Evolutionary conservation across 345 rosid genomes (phyloP).

Genomic region (Eucalyptus dawsonii): DNA sequence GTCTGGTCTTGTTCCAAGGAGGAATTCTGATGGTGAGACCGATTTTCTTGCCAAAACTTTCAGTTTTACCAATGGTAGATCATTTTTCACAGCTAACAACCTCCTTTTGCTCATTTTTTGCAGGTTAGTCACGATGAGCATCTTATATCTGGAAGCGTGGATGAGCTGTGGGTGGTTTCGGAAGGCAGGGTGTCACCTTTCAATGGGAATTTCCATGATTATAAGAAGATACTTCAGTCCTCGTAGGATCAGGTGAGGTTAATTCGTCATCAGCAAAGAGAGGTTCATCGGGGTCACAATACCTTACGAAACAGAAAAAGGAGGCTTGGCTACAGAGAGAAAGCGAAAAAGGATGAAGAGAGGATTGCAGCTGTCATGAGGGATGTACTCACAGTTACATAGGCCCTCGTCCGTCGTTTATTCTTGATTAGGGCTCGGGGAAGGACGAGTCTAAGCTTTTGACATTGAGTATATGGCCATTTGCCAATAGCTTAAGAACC

Average conservation of each 20-base stretch:
- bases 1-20: neutral
- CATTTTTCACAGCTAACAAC: neutral
- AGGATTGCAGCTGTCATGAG: neutral
- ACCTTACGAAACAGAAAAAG: neutral
- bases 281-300: neutral
- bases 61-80: neutral
- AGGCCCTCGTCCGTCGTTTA: neutral
- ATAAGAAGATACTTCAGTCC: conserved; percentile 79
- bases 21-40: neutral
- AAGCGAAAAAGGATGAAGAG: neutral
- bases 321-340: neutral
- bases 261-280: neutral
- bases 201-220: conserved; percentile 79
- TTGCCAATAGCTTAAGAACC: neutral
- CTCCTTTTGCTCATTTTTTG: neutral
- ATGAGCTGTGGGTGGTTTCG: conserved; percentile 89
- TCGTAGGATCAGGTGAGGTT: conserved; percentile 5
- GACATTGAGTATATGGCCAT: neutral
- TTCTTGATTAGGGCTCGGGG: neutral
- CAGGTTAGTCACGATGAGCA: conserved; percentile 99
- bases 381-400: neutral
- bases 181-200: conserved; percentile 70
- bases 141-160: conserved; percentile 93
- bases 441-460: neutral
- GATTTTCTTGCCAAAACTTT: neutral